Conservation (phyloP, 306 rosid species). For the Glycine soja region DNA sequence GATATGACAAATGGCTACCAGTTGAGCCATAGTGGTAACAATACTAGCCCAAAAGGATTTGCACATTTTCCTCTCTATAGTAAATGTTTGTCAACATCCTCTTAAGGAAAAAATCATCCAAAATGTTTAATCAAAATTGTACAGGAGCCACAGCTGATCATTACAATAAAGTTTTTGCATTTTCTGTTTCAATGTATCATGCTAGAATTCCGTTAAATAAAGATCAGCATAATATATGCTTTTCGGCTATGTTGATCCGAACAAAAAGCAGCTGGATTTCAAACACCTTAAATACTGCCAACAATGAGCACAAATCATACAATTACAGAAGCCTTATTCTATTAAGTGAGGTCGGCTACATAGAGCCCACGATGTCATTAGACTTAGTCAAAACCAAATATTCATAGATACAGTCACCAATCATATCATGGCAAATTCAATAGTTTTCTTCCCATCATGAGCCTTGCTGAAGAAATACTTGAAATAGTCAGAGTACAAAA, state of each 20-base stretch:
- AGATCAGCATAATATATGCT: neutral
- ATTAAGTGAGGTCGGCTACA: neutral
- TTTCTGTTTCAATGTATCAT: neutral
- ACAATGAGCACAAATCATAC: neutral
- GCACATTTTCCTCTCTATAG: neutral
- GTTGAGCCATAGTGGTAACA: too few relatives aligned
- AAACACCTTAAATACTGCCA: neutral
- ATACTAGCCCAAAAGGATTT: neutral
- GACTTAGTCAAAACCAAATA: neutral
- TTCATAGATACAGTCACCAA: neutral
- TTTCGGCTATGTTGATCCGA: neutral
- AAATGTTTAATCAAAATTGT: neutral
- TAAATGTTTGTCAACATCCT: neutral
- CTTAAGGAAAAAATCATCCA: neutral
- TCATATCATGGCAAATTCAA: conserved; percentile 53
- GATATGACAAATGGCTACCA: neutral
- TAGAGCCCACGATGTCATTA: neutral
- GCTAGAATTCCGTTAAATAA: neutral
- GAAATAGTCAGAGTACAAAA: conserved; percentile 52
- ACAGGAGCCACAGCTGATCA: neutral
- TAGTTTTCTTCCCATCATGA: conserved; percentile 58
- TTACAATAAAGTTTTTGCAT: conserved; percentile 12
- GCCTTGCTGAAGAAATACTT: conserved; percentile 59
- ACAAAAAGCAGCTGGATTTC: neutral
- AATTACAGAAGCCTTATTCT: neutral